Evolutionary conservation across 371 early-diverging fungal species (phyloP).

Genomic region (Gilbertella persicaria): DNA sequence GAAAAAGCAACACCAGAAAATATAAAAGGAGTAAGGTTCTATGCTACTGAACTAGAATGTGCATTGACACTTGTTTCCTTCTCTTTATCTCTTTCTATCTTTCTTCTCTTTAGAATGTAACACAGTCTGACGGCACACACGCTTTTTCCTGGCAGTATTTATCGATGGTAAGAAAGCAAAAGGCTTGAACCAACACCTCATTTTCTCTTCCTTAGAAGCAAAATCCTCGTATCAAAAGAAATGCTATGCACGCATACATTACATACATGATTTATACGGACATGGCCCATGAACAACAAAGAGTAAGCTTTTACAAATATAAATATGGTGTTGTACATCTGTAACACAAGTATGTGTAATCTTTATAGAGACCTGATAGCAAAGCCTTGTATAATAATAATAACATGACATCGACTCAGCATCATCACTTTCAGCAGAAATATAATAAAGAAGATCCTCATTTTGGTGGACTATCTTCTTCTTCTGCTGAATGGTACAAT

Average conservation of each 20-base stretch:
- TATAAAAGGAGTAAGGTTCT: conserved; percentile 5
- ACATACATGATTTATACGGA: conserved; percentile 61
- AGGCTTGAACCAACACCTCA: not conserved
- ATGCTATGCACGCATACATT: conserved; percentile 60
- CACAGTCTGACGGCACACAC: conserved; percentile 22
- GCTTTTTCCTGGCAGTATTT: conserved; percentile 33
- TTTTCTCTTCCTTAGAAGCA: conserved; percentile 38
- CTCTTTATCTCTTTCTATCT: not conserved
- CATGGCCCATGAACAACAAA: conserved; percentile 29
- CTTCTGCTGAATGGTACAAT: not conserved
- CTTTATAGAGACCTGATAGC: not conserved
- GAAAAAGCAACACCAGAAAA: not conserved
- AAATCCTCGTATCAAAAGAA: conserved; percentile 53
- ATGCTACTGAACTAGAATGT: conserved; percentile 2
- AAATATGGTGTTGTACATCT: conserved; percentile 3
- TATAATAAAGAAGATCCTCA: not conserved
- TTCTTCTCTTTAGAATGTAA: conserved; percentile 18
- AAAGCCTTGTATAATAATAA: not conserved
- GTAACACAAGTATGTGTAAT: not conserved
- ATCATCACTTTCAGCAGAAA: not conserved
- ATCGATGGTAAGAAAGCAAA: conserved; percentile 22
- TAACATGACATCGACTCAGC: not conserved
- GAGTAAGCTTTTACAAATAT: not conserved
- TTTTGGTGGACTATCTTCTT: not conserved
- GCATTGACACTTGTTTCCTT: conserved; percentile 5